Conservation (phyloP, 495 filamentous ascomycete genomes). For the Penicillium malachiteum region DNA sequence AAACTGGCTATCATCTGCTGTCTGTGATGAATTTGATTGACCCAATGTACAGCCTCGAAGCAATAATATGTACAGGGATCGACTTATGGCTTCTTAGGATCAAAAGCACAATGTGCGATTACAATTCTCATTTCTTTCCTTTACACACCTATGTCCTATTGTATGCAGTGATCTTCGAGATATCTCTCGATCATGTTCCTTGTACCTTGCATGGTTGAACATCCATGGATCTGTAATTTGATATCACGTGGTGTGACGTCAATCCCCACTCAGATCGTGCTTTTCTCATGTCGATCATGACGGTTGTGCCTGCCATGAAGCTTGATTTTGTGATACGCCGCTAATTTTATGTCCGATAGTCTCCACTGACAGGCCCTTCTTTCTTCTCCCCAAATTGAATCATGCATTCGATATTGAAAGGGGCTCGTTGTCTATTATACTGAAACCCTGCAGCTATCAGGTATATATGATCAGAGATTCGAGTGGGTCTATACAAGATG, state of each 20-base stretch:
- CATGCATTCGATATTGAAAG: not conserved
- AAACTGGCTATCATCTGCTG: constrained; percentile 6
- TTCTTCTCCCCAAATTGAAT: not conserved
- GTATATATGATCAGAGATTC: not conserved
- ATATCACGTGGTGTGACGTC: constrained; percentile 24
- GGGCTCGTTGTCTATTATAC: not conserved
- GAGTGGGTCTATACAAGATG: constrained; percentile 38
- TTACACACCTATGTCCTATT: no score
- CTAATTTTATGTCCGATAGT: not conserved
- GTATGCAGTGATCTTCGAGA: no score
- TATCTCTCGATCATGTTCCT: not conserved
- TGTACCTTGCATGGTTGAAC: not conserved
- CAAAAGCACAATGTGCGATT: constrained; percentile 12
- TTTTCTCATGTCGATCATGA: constrained; percentile 17
- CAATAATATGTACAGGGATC: constrained; percentile 21
- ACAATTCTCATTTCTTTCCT: not conserved
- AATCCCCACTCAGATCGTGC: not conserved
- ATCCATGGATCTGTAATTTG: constrained; percentile 8
- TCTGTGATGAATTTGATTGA: constrained; percentile 1
- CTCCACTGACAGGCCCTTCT: not conserved
- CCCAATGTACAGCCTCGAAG: constrained; percentile 19
- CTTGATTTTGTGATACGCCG: constrained; percentile 16
- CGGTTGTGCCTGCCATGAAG: constrained; percentile 16
- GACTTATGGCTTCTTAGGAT: constrained; percentile 3
- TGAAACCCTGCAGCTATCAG: not conserved